These are phyloP conservation scores for Flagelloscypha sp. DNA, from an alignment of 768 basidiomycete species.

Conservation along the genomic window DNA sequence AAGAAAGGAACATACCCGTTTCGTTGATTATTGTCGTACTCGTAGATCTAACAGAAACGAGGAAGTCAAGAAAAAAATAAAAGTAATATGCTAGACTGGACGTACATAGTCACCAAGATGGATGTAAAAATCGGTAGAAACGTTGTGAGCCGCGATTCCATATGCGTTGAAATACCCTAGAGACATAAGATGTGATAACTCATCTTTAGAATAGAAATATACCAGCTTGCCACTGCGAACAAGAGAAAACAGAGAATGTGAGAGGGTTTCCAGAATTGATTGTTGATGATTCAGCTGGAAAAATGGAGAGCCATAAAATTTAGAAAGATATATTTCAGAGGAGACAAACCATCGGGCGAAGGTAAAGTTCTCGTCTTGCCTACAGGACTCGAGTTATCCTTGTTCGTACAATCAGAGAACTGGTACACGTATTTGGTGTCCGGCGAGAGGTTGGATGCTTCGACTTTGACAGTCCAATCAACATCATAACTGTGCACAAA, in stretches of 20 bases:
- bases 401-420: slow-evolving; percentile 47
- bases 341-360: slow-evolving; percentile 30
- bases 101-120: slow-evolving; percentile 56
- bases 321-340: background rate
- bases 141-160: slow-evolving; percentile 44
- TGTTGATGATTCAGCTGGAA: slow-evolving; percentile 32
- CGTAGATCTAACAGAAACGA: slow-evolving; percentile 52
- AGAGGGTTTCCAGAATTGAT: slow-evolving; percentile 48
- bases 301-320: background rate
- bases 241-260: slow-evolving; percentile 51
- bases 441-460: slow-evolving; percentile 39
- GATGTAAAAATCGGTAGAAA: slow-evolving; percentile 43
- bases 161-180: slow-evolving; percentile 57
- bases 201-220: background rate
- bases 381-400: slow-evolving; percentile 32
- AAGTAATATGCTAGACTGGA: background rate
- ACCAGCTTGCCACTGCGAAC: slow-evolving; percentile 47
- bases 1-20: slow-evolving; percentile 16
- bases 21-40: slow-evolving; percentile 26
- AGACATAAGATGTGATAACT: background rate
- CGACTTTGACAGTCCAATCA: slow-evolving; percentile 54
- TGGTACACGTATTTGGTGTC: slow-evolving; percentile 50
- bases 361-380: slow-evolving; percentile 47
- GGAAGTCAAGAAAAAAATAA: background rate
- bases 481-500: slow-evolving; percentile 37